These are phyloP conservation scores for Chrysophaeum taylorii DNA, from an alignment of 352 stramenopile species.

Conservation along the genomic window DNA sequence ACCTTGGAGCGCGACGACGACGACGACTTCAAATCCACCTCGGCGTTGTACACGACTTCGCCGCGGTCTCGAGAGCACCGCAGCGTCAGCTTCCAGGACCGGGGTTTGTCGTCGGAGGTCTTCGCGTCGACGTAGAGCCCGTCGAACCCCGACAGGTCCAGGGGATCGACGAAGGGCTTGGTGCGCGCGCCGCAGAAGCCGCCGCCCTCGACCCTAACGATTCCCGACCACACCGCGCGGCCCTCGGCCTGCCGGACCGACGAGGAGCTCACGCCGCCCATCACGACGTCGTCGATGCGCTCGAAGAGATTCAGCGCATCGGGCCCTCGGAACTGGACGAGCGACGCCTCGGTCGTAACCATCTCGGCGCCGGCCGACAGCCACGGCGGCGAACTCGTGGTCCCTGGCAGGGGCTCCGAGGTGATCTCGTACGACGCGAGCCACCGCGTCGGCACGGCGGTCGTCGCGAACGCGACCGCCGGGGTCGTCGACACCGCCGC, in stretches of 20 bases:
- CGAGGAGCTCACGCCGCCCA: not conserved
- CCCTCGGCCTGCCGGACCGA: not conserved
- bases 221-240: not conserved
- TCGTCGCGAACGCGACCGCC: too few relatives aligned
- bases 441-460: too few relatives aligned
- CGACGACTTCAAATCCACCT: not conserved
- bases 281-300: conserved; percentile 8
- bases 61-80: not conserved
- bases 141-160: not conserved
- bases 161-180: not conserved
- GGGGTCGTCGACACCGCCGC: too few relatives aligned
- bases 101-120: not conserved
- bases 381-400: too few relatives aligned
- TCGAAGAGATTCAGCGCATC: not conserved
- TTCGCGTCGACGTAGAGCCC: conserved; percentile 5
- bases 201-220: not conserved
- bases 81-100: conserved; percentile 1
- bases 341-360: too few relatives aligned
- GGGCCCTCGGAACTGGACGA: too few relatives aligned
- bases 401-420: too few relatives aligned
- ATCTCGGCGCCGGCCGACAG: too few relatives aligned
- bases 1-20: not conserved
- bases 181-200: conserved; percentile 10
- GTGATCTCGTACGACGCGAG: too few relatives aligned
- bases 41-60: conserved; percentile 2